Conservation (phyloP, 805 yeast genomes). For the Wickerhamomyces subpelliculosus region DNA sequence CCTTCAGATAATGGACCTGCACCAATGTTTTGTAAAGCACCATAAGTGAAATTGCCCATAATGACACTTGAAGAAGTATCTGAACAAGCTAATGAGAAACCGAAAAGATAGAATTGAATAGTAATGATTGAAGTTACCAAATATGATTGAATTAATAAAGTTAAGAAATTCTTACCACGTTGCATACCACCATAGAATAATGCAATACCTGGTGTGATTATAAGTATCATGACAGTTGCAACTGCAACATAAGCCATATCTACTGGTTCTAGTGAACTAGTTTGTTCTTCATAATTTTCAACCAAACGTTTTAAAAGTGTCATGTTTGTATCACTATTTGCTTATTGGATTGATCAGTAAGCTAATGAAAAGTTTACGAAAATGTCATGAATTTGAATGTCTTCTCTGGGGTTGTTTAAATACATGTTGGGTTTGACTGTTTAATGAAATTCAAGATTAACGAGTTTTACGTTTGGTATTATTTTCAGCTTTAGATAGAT, state of each 20-base stretch:
- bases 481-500: too few relatives aligned
- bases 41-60: slow-evolving; percentile 73
- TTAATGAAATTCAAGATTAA: too few relatives aligned
- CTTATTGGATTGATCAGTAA: too few relatives aligned
- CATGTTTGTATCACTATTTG: too few relatives aligned
- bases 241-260: slow-evolving; percentile 42
- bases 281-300: slow-evolving; percentile 24
- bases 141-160: slow-evolving; percentile 73
- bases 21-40: slow-evolving; percentile 66
- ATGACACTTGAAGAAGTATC: slow-evolving; percentile 59
- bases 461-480: too few relatives aligned
- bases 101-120: slow-evolving; percentile 96
- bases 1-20: slow-evolving; percentile 71
- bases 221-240: slow-evolving; percentile 37
- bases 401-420: too few relatives aligned
- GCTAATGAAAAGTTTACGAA: too few relatives aligned
- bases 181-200: slow-evolving; percentile 86
- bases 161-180: slow-evolving; percentile 73
- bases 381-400: too few relatives aligned
- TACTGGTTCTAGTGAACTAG: slow-evolving; percentile 30
- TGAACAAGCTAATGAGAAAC: slow-evolving; percentile 84
- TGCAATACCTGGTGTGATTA: slow-evolving; percentile 94
- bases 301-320: not conserved
- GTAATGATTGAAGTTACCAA: slow-evolving; percentile 64
- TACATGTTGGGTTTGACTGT: too few relatives aligned